Evolutionary conservation across 352 stramenopile species (phyloP), one percentile per base, ranked within the genome.

Genomic region (Pythium monospermum): DNA sequence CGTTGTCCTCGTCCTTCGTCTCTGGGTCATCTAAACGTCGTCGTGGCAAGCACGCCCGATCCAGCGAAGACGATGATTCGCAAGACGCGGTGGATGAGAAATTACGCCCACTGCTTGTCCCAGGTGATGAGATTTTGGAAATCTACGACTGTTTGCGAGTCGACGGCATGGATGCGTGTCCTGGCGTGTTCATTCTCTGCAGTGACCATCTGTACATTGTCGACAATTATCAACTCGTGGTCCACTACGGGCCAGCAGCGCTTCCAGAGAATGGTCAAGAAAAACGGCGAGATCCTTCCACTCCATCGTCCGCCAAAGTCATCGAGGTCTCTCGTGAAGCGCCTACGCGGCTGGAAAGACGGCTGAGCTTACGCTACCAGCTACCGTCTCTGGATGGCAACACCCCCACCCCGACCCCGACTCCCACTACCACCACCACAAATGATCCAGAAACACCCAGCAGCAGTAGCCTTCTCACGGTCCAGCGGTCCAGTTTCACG

Each of bases 91-190:
- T 89, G 16, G 78, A 89, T 27, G 78, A 85, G 30, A 89, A 89
- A 49, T 35, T 89, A 4, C 69, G 78, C 4, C 78, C 78, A 13
- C 59, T 89, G 18, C 42, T 89, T 15, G 67, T 87, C 38, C 78
- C 72, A 2, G 76, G 71, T 2, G 78, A 89, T 33, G 78, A 87
- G 11, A 82, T 89, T 21, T 55, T 68, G 18, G 68, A 85, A 30
- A 80, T 87, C 15, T 77, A 73, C 32, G 76, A 89, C 46, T 89
- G 78, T 39, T 64, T 86, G 40, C 69, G 78, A 22, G 76, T 89
- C 36, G 78, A 89, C 30, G 78, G 78, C n/a, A 85, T 87, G 73
- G 78, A 87, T 59, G 83, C 76, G 16, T 87, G 73, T 43, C 78
- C 78, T 3, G 76, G 78, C 0, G 72, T 89, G 4, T 86, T 89